Percentiles rank a stretch among this genome's conserved stretches.
Evolutionary conservation across 345 rosid genomes (phyloP).

Genomic region (Populus ilicifolia): DNA sequence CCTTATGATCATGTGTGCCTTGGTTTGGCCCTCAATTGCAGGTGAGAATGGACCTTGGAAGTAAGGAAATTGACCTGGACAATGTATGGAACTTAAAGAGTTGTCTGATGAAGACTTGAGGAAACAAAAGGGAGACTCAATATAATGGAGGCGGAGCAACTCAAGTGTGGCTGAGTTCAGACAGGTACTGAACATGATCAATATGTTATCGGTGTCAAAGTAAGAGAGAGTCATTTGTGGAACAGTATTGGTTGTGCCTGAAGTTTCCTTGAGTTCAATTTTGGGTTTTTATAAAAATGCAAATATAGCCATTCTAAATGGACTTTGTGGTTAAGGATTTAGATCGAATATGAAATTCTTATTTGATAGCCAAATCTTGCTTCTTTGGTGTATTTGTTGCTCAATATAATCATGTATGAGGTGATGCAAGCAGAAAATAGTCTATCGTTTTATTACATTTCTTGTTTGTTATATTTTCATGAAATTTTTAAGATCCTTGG

Average conservation of each 20-base stretch:
- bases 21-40: constrained; percentile 25
- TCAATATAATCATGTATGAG: neutral
- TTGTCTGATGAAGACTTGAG: constrained; percentile 73
- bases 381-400: neutral
- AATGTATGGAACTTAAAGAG: constrained; percentile 55
- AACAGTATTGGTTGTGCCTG: neutral
- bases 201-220: neutral
- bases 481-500: neutral
- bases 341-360: neutral
- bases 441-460: no score
- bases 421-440: neutral
- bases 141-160: constrained; percentile 99
- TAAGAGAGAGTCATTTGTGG: neutral
- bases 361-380: neutral
- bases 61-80: constrained; percentile 68
- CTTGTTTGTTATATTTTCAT: neutral
- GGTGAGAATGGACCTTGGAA: constrained; percentile 97
- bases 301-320: neutral
- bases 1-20: neutral
- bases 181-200: constrained; percentile 47
- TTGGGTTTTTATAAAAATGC: neutral
- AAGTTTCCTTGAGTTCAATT: neutral
- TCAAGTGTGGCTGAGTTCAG: constrained; percentile 96
- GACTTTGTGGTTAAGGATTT: neutral
- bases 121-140: constrained; percentile 86